These are phyloP conservation scores for Calendula officinalis DNA, from an alignment of 129 eudicot genomes.

Conservation along the genomic window DNA sequence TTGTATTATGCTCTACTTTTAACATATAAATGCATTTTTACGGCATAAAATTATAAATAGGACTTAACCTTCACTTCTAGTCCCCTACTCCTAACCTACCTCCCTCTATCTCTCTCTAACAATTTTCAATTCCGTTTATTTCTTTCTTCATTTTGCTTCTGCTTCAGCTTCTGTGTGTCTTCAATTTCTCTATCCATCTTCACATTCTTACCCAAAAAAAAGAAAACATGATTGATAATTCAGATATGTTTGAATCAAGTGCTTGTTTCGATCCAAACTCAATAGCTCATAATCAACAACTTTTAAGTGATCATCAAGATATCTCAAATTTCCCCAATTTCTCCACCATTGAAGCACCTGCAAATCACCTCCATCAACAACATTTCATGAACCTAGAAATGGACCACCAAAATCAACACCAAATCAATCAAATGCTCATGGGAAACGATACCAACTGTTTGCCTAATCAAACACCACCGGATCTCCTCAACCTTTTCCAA, in stretches of 20 bases:
- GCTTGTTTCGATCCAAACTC: constrained; percentile 48
- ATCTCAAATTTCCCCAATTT: constrained; percentile 34
- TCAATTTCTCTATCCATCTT: neutral
- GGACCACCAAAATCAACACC: constrained; percentile 36
- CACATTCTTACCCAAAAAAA: neutral
- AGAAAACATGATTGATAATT: constrained; percentile 30
- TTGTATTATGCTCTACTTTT: neutral
- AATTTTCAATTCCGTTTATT: neutral
- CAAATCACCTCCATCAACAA: constrained; percentile 28
- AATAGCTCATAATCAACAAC: constrained; percentile 14
- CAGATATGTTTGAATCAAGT: constrained; percentile 45
- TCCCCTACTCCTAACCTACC: constrained; percentile 36
- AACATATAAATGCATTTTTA: neutral
- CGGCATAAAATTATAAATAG: too few relatives aligned
- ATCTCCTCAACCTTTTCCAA: constrained; percentile 63
- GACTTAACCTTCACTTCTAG: constrained; percentile 11
- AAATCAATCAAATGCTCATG: constrained; percentile 19
- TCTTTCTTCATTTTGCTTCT: neutral
- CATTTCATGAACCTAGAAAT: constrained; percentile 32
- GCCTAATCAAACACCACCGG: constrained; percentile 38
- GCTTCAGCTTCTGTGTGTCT: neutral
- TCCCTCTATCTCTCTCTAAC: constrained; percentile 10
- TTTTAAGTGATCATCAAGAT: constrained; percentile 24
- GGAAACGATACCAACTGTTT: constrained; percentile 13
- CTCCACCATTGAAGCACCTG: constrained; percentile 37